Evolutionary conservation across 345 rosid genomes (phyloP), one percentile per base, ranked within the genome.

Genomic region (Gossypium turneri): DNA sequence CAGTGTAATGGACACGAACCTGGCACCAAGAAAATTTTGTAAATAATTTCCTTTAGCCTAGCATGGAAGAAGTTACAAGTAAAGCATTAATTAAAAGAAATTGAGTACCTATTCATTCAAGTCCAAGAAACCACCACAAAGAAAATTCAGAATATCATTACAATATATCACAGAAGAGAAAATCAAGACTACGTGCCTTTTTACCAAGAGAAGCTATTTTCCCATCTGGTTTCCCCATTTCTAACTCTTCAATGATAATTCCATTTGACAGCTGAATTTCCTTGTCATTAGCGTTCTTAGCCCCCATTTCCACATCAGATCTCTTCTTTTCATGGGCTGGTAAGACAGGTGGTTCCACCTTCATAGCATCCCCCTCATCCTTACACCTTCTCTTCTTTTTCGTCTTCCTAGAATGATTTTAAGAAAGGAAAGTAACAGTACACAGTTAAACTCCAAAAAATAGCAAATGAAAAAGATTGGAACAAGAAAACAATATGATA

Each of bases 141-240:
- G 43, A 27, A 50, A 45, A 16, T n/a, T 6, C 45, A 17, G 34
- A 57, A 55, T 38, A 29, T n/a, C 12, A 27, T 69, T 4, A 27
- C 16, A 44, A 43, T n/a, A 47, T 9, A 12, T 52, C 60, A 65
- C 11, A 10, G 9, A 55, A 34, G 19, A 43, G 16, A 43, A 58
- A 44, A 20, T 48, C 27, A 75, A 47, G 25, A 25, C 4, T 51
- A 71, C 74, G 47, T 72, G 82, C 91, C 85, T 85, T 89, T 79
- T 81, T 88, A 53, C 93, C 91, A 34, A 78, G 58, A 10, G 70
- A 79, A 80, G 88, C 90, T 43, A 82, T 48, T 77, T 84, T 82
- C 16, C 86, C 83, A 79, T 83, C 84, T 7, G 73, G 79, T 52
- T 78, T 72, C 64, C 87, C 92, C n/a, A 55, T 75, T 74, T 79